phyloP scores from a whole-genome alignment of 2,329 filamentous ascomycete genomes.

The Colletotrichum phormii region DNA sequence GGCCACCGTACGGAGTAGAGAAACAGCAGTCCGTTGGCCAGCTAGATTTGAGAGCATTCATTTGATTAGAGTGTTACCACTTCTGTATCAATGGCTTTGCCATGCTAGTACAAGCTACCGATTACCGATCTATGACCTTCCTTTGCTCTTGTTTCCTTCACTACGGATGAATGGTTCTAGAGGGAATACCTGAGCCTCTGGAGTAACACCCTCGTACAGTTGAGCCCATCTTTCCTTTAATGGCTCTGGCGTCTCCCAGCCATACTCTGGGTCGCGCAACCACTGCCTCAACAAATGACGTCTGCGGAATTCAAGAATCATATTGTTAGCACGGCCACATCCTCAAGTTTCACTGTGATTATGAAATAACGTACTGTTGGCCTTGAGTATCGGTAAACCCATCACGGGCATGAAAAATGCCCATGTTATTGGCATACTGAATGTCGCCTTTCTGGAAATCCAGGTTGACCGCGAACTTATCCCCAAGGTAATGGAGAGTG shows the following conservation, averaged over 20 bases:
- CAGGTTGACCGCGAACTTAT: constrained; percentile 57
- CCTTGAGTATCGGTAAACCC: constrained; percentile 58
- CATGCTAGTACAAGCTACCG: neutral
- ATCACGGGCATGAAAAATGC: constrained; percentile 63
- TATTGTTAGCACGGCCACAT: constrained; percentile 22
- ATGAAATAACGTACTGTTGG: constrained; percentile 52
- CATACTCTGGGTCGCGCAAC: constrained; percentile 61
- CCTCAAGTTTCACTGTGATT: no score
- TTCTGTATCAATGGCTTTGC: neutral
- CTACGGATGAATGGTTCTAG: constrained; percentile 58
- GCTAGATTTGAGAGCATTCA: no score
- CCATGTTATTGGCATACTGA: constrained; percentile 67
- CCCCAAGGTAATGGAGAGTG: constrained; percentile 60
- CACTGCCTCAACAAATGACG: constrained; percentile 63
- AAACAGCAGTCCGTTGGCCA: no score
- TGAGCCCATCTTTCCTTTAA: constrained; percentile 62
- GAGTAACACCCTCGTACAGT: constrained; percentile 63
- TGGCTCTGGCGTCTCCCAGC: constrained; percentile 59
- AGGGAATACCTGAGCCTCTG: constrained; percentile 66
- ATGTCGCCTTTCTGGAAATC: constrained; percentile 64
- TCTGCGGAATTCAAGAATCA: constrained; percentile 45
- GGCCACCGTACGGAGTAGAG: no score
- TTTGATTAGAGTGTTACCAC: neutral
- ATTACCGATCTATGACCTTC: neutral
- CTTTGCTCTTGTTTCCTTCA: constrained; percentile 37